phyloP scores from a whole-genome alignment of 2,329 filamentous ascomycete species.

The Fusarium verticillioides region DNA sequence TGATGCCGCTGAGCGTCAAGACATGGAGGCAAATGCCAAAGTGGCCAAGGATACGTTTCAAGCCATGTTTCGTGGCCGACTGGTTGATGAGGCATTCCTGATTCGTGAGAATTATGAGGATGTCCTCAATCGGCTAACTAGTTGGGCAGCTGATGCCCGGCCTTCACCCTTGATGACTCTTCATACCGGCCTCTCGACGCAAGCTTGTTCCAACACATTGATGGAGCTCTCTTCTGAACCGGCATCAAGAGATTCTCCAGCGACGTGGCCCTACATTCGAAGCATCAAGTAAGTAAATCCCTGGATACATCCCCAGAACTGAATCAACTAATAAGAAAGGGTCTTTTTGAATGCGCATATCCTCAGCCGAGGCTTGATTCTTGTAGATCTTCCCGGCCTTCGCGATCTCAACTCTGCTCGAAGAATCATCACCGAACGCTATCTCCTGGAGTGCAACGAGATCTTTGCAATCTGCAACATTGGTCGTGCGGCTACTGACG shows the following conservation, averaged over 20 bases:
- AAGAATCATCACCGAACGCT: slow-evolving; percentile 56
- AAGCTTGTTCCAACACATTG: slow-evolving; percentile 51
- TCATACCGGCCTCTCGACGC: neutral
- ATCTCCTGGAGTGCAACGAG: slow-evolving; percentile 57
- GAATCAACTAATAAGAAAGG: slow-evolving; percentile 44
- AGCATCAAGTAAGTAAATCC: slow-evolving; percentile 53
- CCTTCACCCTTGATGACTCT: slow-evolving; percentile 5
- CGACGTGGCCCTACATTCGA: slow-evolving; percentile 57
- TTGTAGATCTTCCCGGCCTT: slow-evolving; percentile 59
- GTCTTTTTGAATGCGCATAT: slow-evolving; percentile 58
- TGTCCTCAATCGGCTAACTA: slow-evolving; percentile 35
- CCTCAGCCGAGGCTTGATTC: slow-evolving; percentile 58
- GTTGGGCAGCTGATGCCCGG: slow-evolving; percentile 37
- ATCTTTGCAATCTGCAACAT: slow-evolving; percentile 59
- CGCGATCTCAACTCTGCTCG: slow-evolving; percentile 59
- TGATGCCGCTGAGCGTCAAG: slow-evolving; percentile 37
- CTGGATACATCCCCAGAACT: too few species aligned
- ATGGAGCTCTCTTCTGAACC: slow-evolving; percentile 53
- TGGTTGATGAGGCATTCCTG: slow-evolving; percentile 38
- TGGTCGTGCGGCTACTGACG: slow-evolving; percentile 55
- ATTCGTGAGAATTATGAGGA: slow-evolving; percentile 1
- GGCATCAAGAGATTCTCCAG: slow-evolving; percentile 22
- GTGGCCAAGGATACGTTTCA: slow-evolving; percentile 53
- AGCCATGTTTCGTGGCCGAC: slow-evolving; percentile 49
- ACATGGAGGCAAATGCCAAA: slow-evolving; percentile 45